A percentile compares a stretch with the other conserved stretches of the same genome.
Conservation (phyloP, 352 stramenopile genomes). For the Phytophthora colocasiae region DNA sequence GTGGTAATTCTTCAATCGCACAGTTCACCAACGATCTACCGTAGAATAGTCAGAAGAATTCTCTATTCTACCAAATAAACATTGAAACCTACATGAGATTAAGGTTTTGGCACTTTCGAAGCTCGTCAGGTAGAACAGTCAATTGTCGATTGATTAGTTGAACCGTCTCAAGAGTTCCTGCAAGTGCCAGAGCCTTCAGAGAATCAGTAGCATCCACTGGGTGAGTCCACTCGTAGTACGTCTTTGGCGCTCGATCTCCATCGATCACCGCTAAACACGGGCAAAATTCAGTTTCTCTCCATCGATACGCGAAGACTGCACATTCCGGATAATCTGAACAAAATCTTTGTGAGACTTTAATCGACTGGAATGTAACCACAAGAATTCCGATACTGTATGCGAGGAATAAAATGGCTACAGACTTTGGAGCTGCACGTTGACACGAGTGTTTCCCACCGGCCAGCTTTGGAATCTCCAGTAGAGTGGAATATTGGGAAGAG, state of each 20-base stretch:
- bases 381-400: slow-evolving; percentile 16
- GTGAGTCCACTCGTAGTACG: slow-evolving; percentile 45
- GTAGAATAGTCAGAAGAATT: neutral
- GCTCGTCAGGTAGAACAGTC: slow-evolving; percentile 26
- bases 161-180: slow-evolving; percentile 39
- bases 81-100: slow-evolving; percentile 43
- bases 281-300: slow-evolving; percentile 24
- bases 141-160: slow-evolving; percentile 48
- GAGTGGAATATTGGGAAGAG: neutral
- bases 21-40: slow-evolving; percentile 42
- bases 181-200: slow-evolving; percentile 27
- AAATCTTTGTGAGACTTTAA: slow-evolving; percentile 13
- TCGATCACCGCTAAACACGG: slow-evolving; percentile 46
- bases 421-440: slow-evolving; percentile 30
- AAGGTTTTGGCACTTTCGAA: slow-evolving; percentile 40
- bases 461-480: slow-evolving; percentile 9
- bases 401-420: slow-evolving; percentile 25
- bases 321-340: slow-evolving; percentile 39
- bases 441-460: neutral
- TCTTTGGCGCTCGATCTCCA: slow-evolving; percentile 34
- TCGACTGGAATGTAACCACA: slow-evolving; percentile 16
- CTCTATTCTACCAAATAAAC: neutral
- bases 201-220: slow-evolving; percentile 32
- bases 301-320: slow-evolving; percentile 40
- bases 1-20: slow-evolving; percentile 30